A percentile compares a stretch with the other conserved stretches of the same genome.
Conservation (phyloP, 2,329 filamentous ascomycete species). For the Aspergillus floridensis region DNA sequence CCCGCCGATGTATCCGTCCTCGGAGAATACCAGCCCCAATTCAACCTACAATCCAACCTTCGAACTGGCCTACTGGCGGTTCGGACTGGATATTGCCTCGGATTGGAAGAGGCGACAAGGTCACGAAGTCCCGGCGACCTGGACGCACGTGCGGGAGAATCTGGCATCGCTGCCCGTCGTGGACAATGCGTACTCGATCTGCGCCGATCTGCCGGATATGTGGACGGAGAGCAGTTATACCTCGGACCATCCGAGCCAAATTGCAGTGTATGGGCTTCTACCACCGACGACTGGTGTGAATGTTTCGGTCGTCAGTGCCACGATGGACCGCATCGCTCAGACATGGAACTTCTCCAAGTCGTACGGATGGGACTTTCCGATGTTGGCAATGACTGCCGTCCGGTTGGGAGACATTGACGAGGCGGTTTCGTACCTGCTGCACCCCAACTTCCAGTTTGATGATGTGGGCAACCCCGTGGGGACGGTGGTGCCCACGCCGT, state of each 20-base stretch:
- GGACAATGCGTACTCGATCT: constrained; percentile 54
- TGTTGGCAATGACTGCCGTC: constrained; percentile 48
- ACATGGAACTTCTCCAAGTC: constrained; percentile 45
- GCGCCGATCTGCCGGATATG: constrained; percentile 51
- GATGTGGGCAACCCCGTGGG: constrained; percentile 57
- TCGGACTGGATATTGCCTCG: constrained; percentile 56
- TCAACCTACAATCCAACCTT: constrained; percentile 58
- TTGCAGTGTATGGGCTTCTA: constrained; percentile 48
- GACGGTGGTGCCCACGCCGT: constrained; percentile 55
- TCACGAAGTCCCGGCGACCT: constrained; percentile 44
- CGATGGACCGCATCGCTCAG: constrained; percentile 40
- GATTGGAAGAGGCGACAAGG: constrained; percentile 53
- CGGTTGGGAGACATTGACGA: constrained; percentile 43
- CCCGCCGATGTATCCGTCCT: constrained; percentile 52
- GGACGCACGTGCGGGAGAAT: constrained; percentile 51
- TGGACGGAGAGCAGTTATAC: constrained; percentile 40
- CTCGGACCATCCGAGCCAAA: constrained; percentile 47
- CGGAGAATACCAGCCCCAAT: constrained; percentile 60
- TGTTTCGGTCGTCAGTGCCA: constrained; percentile 33
- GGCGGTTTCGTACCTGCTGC: constrained; percentile 46
- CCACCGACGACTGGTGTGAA: constrained; percentile 43
- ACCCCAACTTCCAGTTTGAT: constrained; percentile 55
- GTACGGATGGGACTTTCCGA: constrained; percentile 49
- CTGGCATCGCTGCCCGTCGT: constrained; percentile 54
- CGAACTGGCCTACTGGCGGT: constrained; percentile 61